Evolutionary conservation across 805 yeast species (phyloP).

Genomic region (Candida nanaspora): DNA sequence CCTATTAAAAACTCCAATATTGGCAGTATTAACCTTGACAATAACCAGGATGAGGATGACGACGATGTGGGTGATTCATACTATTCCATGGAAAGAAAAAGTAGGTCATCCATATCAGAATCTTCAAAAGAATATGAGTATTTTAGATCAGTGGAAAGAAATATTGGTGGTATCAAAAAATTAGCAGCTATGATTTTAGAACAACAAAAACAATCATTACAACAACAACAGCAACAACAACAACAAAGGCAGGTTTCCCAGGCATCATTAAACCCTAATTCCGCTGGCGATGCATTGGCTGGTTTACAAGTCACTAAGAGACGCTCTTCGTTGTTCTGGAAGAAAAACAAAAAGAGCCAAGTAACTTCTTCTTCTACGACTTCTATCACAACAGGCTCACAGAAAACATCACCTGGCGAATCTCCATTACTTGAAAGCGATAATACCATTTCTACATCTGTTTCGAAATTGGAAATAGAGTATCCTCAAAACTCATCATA

Average conservation of each 20-base stretch:
- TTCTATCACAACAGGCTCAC: background rate
- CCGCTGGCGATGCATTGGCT: too few species aligned
- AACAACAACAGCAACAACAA: conserved; percentile 1
- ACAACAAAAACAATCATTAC: background rate
- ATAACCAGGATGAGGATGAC: conserved; percentile 6
- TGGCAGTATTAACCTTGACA: background rate
- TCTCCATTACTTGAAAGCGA: background rate
- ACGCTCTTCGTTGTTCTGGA: conserved; percentile 16
- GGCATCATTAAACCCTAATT: too few species aligned
- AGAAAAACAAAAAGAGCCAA: conserved; percentile 9
- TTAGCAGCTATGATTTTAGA: conserved; percentile 4
- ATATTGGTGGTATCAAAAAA: conserved; percentile 10
- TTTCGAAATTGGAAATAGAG: background rate
- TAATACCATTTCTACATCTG: background rate
- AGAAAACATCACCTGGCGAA: background rate
- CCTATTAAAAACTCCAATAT: too few species aligned
- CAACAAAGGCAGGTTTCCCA: too few species aligned
- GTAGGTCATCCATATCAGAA: conserved; percentile 1
- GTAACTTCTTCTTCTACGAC: background rate
- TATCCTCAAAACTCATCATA: background rate
- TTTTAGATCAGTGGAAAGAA: conserved; percentile 10
- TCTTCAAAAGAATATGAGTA: conserved; percentile 9
- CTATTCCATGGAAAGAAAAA: conserved; percentile 1
- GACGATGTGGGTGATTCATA: conserved; percentile 11
- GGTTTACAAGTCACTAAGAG: conserved; percentile 2